Percentiles rank a stretch among this genome's conserved stretches.
Conservation (phyloP, 306 rosid genomes). For the Delonix regia region DNA sequence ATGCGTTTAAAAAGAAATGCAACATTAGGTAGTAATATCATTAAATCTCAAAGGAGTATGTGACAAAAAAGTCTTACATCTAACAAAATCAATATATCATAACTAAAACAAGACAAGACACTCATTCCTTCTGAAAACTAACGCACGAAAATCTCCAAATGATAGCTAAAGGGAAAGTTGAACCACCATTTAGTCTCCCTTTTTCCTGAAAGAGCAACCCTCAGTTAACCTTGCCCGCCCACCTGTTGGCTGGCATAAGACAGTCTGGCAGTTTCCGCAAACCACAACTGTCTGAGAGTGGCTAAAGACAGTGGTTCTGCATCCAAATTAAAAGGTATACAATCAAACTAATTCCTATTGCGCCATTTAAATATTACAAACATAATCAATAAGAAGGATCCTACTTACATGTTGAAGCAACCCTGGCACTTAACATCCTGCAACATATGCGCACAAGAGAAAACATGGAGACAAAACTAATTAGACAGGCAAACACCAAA, state of each 20-base stretch:
- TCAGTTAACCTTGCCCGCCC: conserved; percentile 59
- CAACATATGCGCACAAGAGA: not conserved
- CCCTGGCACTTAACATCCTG: conserved; percentile 68
- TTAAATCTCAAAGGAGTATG: not conserved
- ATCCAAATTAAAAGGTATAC: not conserved
- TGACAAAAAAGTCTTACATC: conserved; percentile 8
- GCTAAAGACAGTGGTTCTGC: conserved; percentile 63
- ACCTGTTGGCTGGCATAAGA: conserved; percentile 59
- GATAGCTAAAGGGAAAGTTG: conserved; percentile 2
- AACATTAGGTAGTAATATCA: not conserved
- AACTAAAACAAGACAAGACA: conserved; percentile 25
- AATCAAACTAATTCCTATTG: not conserved
- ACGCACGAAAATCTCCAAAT: conserved; percentile 20
- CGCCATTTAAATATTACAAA: not conserved
- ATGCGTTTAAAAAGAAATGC: not conserved
- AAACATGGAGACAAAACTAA: not conserved
- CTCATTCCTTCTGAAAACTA: conserved; percentile 24
- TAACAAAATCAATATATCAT: conserved; percentile 32
- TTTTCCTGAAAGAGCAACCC: conserved; percentile 62
- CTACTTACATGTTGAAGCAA: conserved; percentile 60
- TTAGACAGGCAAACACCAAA: not conserved
- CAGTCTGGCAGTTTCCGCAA: conserved; percentile 61
- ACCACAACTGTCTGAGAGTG: conserved; percentile 62
- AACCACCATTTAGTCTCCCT: conserved; percentile 47
- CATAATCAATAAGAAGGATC: not conserved